These are phyloP conservation scores for Podaxis sp. DNA, from an alignment of 768 basidiomycete genomes.

Conservation along the genomic window DNA sequence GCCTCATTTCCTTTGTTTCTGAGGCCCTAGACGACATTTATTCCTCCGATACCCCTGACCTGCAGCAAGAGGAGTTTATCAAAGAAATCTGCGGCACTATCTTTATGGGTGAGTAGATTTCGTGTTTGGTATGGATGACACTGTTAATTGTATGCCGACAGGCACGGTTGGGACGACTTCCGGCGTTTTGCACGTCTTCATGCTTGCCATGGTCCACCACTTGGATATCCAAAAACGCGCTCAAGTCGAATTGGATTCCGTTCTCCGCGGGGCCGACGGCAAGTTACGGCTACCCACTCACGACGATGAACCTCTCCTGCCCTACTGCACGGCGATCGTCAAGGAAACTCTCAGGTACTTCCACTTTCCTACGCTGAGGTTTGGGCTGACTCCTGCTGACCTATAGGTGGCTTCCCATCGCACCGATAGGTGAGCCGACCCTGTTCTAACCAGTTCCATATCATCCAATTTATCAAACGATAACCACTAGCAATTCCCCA, in stretches of 20 bases:
- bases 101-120: neutral
- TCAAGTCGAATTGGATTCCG: constrained; percentile 31
- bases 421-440: constrained; percentile 24
- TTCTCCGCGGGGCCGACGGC: constrained; percentile 31
- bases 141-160: constrained; percentile 18
- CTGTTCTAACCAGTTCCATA: neutral
- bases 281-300: constrained; percentile 31
- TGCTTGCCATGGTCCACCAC: constrained; percentile 40
- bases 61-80: constrained; percentile 8
- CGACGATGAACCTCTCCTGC: constrained; percentile 30
- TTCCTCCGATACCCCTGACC: neutral
- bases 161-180: constrained; percentile 53
- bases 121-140: neutral
- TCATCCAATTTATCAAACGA: neutral
- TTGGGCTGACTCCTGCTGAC: neutral
- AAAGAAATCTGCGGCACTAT: constrained; percentile 27
- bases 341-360: constrained; percentile 28
- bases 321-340: constrained; percentile 32
- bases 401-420: constrained; percentile 24
- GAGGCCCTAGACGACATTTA: constrained; percentile 16
- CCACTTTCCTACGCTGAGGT: neutral
- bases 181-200: constrained; percentile 35
- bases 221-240: constrained; percentile 33
- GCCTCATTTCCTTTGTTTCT: constrained; percentile 12
- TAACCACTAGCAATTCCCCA: constrained; percentile 26